These are phyloP conservation scores for Euphorbia schlechtendalii DNA, from an alignment of 441 rosid genomes.

Conservation along the genomic window DNA sequence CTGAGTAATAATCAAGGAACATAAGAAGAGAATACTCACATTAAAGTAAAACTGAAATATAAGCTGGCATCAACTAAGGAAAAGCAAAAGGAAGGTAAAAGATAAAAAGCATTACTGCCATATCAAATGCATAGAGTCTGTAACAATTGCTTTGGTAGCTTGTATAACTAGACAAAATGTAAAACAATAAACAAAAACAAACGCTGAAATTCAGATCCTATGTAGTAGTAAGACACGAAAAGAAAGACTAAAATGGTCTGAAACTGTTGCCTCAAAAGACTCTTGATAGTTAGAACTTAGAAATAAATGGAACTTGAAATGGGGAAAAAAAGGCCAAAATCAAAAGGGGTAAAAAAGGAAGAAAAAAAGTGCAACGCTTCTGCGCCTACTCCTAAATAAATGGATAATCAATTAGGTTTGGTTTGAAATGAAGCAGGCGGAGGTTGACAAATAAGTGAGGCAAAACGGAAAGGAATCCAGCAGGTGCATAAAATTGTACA, in stretches of 20 bases:
- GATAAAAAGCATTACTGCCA: constrained; percentile 27
- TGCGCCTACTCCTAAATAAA: constrained; percentile 37
- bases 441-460: constrained; percentile 52
- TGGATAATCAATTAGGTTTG: not conserved
- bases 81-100: constrained; percentile 4
- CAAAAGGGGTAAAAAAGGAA: not conserved
- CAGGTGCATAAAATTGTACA: constrained; percentile 51
- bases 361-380: constrained; percentile 58
- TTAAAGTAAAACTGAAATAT: constrained; percentile 15
- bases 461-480: constrained; percentile 26
- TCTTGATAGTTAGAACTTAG: constrained; percentile 17
- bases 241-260: constrained; percentile 19
- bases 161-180: constrained; percentile 28
- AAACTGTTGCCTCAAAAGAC: constrained; percentile 15
- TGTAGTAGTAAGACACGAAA: constrained; percentile 23
- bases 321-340: constrained; percentile 4
- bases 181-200: constrained; percentile 8
- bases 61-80: constrained; percentile 18
- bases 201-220: constrained; percentile 32
- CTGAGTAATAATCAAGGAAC: constrained; percentile 6
- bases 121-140: constrained; percentile 32
- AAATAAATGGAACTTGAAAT: not conserved
- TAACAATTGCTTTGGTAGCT: constrained; percentile 23
- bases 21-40: too few species aligned
- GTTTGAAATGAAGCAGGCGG: constrained; percentile 55